Evolutionary conservation across 2,329 filamentous ascomycete species (phyloP).

Genomic region (Verticillium tricorpus): DNA sequence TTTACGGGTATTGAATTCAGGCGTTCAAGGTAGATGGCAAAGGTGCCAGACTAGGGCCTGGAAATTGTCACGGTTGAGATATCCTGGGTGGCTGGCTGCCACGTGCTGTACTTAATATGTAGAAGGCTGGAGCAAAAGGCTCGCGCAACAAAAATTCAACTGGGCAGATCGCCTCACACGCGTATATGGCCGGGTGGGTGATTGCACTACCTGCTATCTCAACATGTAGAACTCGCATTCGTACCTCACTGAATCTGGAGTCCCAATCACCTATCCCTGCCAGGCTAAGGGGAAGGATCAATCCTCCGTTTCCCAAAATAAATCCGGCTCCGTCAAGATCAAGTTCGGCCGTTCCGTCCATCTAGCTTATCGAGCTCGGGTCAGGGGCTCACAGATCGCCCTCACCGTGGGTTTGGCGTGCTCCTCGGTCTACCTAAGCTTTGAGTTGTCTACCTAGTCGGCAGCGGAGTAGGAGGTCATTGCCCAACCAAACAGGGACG

Average conservation of each 20-base stretch:
- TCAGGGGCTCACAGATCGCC: too few species aligned
- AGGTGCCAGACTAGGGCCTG: not conserved
- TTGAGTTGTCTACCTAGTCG: too few species aligned
- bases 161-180: not conserved
- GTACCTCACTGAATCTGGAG: too few species aligned
- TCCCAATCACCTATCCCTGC: not conserved
- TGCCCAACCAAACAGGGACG: too few species aligned
- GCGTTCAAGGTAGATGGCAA: not conserved
- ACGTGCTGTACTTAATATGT: not conserved
- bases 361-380: not conserved
- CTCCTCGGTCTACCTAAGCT: too few species aligned
- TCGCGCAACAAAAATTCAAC: not conserved
- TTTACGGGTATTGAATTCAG: not conserved
- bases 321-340: not conserved
- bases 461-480: too few species aligned
- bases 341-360: not conserved
- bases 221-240: not conserved
- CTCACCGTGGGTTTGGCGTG: too few species aligned
- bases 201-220: not conserved
- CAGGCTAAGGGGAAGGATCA: not conserved
- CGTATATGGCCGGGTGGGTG: not conserved
- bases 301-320: not conserved
- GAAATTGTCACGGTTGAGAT: not conserved
- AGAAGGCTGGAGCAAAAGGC: not conserved
- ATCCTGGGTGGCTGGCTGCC: not conserved